Base-by-base conservation (phyloP, 1,284 basidiomycete species). In the Austroboletus novae-zelandiae region DNA sequence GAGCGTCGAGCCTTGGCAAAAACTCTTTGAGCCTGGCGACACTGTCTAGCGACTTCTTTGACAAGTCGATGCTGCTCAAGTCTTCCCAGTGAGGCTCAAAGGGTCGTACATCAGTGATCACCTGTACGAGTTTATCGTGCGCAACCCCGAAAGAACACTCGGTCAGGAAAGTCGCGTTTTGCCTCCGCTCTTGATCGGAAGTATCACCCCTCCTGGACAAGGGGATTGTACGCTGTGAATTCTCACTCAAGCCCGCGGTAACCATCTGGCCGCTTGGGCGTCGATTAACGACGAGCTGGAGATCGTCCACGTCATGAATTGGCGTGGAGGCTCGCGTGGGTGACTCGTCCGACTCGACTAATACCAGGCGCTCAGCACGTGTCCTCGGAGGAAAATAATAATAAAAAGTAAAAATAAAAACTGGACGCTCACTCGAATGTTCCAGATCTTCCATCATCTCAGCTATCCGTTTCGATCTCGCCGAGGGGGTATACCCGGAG, bases 51-150 rank as follows among this genome's bases (percentile, higher is more conserved):
- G 83, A 81, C 67, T 89, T 89, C 45, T 77, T 74, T 35, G 86
- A 86, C 59, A 99, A 74, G 66, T 98, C 86, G 57, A 99, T 86
- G 14, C 73, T 71, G 49, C 67, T 75, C 56, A 99, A 71, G 42
- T 83, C 76, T 59, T 98, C 94, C 96, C 96, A 99, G 66, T 93
- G 81, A 15, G 94, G 93, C 66, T 95, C 91, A 71, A 94, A 98
- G 1, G 95, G 94, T 66, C 95, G 89, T 13, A 95, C 86, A 63
- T 98, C 95, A 39, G 95, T 98, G 63, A 99, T 92, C 55, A 93
- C 83, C 68, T 93, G 83, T 2, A 99, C 87, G 3, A 99, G 81
- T 41, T 84, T 83, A 68, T 98, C 95, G 63, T 92, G 91, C 9
- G 94, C 83, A 29, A 98, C 85, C 17, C 84, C 91, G 66, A 99